These are phyloP conservation scores for Annona cherimola DNA, from an alignment of 164 flowering plant species.

Conservation along the genomic window DNA sequence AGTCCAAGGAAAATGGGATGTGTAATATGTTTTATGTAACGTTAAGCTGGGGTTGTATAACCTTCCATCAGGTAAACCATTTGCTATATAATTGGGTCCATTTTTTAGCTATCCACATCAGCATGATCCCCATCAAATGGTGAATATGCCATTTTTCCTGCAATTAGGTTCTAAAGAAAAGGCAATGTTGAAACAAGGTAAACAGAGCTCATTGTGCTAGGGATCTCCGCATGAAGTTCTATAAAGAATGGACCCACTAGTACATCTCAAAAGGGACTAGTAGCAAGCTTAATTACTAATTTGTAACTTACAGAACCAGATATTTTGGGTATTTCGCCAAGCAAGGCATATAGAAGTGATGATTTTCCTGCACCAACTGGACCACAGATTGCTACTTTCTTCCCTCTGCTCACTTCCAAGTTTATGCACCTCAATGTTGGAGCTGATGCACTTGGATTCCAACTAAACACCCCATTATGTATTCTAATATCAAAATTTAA, in stretches of 20 bases:
- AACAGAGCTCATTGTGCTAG: not conserved
- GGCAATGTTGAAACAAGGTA: too few species aligned
- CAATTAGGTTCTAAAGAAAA: not conserved
- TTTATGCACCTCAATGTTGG: constrained; percentile 38
- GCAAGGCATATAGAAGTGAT: constrained; percentile 61
- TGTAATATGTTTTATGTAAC: not conserved
- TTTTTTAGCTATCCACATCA: not conserved
- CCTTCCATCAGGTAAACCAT: not conserved
- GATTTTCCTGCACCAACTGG: constrained; percentile 94
- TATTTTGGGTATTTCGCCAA: constrained; percentile 73
- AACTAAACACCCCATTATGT: constrained; percentile 44
- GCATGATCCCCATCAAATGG: not conserved
- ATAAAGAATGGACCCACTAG: not conserved
- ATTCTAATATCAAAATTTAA: constrained; percentile 24
- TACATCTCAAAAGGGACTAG: not conserved
- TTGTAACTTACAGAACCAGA: constrained; percentile 65
- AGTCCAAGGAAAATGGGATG: too few species aligned
- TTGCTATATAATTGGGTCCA: not conserved
- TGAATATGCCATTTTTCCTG: not conserved
- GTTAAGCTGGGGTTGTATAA: not conserved
- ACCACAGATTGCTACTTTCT: constrained; percentile 82
- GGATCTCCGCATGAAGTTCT: not conserved
- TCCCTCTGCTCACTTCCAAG: constrained; percentile 41
- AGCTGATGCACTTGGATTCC: constrained; percentile 42
- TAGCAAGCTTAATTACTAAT: not conserved